phyloP scores from a whole-genome alignment of 306 rosid genomes.

The Fagus crenata region DNA sequence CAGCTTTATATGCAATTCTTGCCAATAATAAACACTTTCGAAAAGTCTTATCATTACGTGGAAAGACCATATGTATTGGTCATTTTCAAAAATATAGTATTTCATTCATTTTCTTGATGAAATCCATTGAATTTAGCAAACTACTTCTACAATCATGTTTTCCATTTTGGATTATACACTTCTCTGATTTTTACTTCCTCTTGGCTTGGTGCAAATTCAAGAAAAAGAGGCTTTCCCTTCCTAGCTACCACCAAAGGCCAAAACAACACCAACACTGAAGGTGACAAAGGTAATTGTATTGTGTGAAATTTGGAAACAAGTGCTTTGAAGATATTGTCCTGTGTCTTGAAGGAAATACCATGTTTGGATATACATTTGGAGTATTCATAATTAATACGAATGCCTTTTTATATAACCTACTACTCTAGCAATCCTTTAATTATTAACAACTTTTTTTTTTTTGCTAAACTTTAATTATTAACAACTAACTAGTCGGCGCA shows the following conservation, averaged over 20 bases:
- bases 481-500: constrained; percentile 51
- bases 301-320: constrained; percentile 21
- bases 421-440: constrained; percentile 39
- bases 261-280: too few relatives aligned
- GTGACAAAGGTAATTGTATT: neutral
- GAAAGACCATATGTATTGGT: constrained; percentile 26
- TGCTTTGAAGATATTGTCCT: constrained; percentile 20
- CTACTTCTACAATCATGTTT: constrained; percentile 16
- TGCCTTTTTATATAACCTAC: constrained; percentile 30
- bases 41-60: constrained; percentile 50
- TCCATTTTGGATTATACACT: constrained; percentile 22
- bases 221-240: constrained; percentile 19
- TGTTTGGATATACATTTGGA: constrained; percentile 8
- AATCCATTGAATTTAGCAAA: constrained; percentile 14
- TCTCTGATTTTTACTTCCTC: constrained; percentile 5
- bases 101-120: constrained; percentile 20
- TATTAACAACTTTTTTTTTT: too few relatives aligned
- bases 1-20: constrained; percentile 31
- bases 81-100: constrained; percentile 19
- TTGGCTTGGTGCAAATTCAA: constrained; percentile 12
- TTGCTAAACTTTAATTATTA: too few relatives aligned
- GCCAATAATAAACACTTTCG: constrained; percentile 37
- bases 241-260: neutral
- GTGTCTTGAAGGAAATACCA: neutral
- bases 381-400: constrained; percentile 29